Evolutionary conservation across 805 yeast species (phyloP), one percentile per base, ranked within the genome.

Genomic region (Spathaspora passalidarum): DNA sequence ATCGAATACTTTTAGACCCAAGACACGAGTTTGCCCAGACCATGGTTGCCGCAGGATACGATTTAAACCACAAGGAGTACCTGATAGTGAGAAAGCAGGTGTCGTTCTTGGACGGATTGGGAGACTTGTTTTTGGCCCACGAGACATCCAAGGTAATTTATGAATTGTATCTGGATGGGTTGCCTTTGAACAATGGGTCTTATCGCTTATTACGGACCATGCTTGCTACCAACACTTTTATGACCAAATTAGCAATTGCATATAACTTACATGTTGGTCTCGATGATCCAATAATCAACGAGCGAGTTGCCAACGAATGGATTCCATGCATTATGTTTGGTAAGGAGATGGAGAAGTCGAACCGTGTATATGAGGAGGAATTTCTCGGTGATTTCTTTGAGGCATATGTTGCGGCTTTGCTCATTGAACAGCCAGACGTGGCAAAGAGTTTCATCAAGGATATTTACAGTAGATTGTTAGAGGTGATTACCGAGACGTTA

Each of bases 301-400:
- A 25, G 3, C 36, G 46, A 14, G 19, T 46, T 20, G 29, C 38
- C 10, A 40, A 38, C 5, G 60, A 62, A 7, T 69, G 65, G 45
- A 59, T 68, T 7, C 63, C 70, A 7, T 49, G 52, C 43, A 49
- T 59, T 35, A 42, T 46, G 16, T 40, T 43, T 2, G 56, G 61
- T 48, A 49, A 44, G 22, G 17, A 29, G 5, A 50, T 42, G n/a
- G 50, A 50, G 2, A 56, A 55, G 20, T 49, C 51, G 1, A 20
- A 18, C 17, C 48, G 58, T 25, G 49, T 58, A 29, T 69, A 68
- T 48, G 74, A 70, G 51, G 72, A 69, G 44, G 75, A 70, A 46
- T 68, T 69, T 48, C 56, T 69, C 26, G 75, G 68, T 1, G 75
- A 70, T 47, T 70, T 63, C 51, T 70, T 70, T 47, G 75, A 70